Base-by-base conservation (phyloP, 176 grass and related monocot genomes). In the Oryza nivara region DNA sequence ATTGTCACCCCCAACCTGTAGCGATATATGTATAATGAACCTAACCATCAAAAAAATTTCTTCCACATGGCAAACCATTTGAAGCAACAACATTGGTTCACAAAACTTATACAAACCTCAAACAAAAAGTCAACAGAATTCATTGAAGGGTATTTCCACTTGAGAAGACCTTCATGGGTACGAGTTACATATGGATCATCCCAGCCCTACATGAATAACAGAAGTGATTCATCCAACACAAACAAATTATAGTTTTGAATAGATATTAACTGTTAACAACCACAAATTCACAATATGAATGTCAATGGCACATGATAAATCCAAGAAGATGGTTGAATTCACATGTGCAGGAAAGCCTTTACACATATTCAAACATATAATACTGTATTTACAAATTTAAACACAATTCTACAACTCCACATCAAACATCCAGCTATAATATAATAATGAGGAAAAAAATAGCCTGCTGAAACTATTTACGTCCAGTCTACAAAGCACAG, bases 141-240 rank as follows among this genome's bases (percentile, higher is more conserved):
- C 93, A 98, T 98, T 73, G 88, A 77, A 80, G 96, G 93, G 48
- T 98, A 95, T 73, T 98, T 98, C 96, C 96, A 98, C 81, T 98
- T 98, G 28, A 98, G 81, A 83, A 98, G 96, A 72, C 92, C 92
- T 85, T 98, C 89, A 88, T 95, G 93, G n/a, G 96, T 98, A 40
- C 92, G 91, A 82, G 89, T 88, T 75, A 98, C 93, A 79, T 98
- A 98, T 63, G 96, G 96, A 78, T 98, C 96, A 92, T 98, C 96
- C 93, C 96, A 98, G 71, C 95, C 92, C 95, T 97, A 82, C 49
- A 67, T 49, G 17, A 88, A 70, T 22, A 78, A 70, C 14, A 86
- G 77, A 70, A 44, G 85, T 58, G 28, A 11, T 16, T 84, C 13
- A 87, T 71, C 80, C 58, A 79, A 79, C 13, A 84, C 66, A 83